Conservation (phyloP, 805 yeast species). For the Barnettozyma vustinii region DNA sequence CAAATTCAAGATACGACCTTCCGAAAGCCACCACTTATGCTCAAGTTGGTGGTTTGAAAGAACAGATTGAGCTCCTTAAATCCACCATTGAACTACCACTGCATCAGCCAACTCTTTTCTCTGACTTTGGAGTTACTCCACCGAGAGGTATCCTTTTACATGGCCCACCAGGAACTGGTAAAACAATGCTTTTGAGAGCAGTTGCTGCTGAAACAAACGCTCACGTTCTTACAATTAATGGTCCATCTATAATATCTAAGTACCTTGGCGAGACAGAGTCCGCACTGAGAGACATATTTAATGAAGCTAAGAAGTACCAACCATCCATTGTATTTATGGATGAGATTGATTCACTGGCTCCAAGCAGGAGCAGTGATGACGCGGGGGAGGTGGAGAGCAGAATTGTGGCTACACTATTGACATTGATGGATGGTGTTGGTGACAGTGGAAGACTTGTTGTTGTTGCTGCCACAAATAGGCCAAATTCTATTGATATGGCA, state of each 20-base stretch:
- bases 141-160: slow-evolving; percentile 91
- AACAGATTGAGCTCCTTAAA: slow-evolving; percentile 55
- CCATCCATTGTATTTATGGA: slow-evolving; percentile 88
- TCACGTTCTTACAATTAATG: slow-evolving; percentile 80
- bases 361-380: slow-evolving; percentile 77
- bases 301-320: slow-evolving; percentile 79
- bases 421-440: slow-evolving; percentile 76
- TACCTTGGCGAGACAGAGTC: slow-evolving; percentile 93
- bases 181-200: slow-evolving; percentile 80
- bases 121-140: slow-evolving; percentile 83
- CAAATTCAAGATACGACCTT: slow-evolving; percentile 36
- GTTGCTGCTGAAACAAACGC: slow-evolving; percentile 76
- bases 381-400: slow-evolving; percentile 87
- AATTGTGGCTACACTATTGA: slow-evolving; percentile 82
- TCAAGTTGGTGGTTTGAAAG: slow-evolving; percentile 71
- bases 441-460: slow-evolving; percentile 59
- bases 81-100: slow-evolving; percentile 77
- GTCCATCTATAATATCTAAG: slow-evolving; percentile 88
- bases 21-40: slow-evolving; percentile 42
- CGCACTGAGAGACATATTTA: slow-evolving; percentile 72
- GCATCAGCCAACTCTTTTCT: slow-evolving; percentile 67
- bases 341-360: slow-evolving; percentile 90
- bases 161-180: slow-evolving; percentile 98
- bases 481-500: slow-evolving; percentile 64
- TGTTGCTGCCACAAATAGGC: slow-evolving; percentile 71